A percentile compares a stretch with the other conserved stretches of the same genome.
These are phyloP conservation scores for Mycena vitilis DNA, from an alignment of 768 basidiomycete genomes.

Conservation along the genomic window DNA sequence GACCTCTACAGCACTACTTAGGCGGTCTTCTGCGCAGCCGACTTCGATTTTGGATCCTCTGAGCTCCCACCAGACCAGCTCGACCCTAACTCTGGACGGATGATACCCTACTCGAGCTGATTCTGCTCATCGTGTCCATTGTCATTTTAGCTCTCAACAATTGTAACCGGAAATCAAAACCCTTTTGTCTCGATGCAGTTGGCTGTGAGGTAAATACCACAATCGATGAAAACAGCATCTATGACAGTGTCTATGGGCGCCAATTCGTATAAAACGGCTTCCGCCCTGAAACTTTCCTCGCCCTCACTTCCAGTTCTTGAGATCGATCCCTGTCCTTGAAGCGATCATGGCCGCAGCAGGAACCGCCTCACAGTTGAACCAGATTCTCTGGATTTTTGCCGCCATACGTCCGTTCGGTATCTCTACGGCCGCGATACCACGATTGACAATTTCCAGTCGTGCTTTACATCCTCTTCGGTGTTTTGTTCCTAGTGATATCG, in stretches of 20 bases:
- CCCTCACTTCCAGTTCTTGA: no score
- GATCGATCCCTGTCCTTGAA: background rate
- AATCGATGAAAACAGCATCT: no score
- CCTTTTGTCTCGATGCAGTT: background rate
- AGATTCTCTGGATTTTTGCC: conserved; percentile 31
- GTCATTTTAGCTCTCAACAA: background rate
- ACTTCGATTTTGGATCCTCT: background rate
- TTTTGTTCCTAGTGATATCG: conserved; percentile 33
- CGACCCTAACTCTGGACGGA: background rate
- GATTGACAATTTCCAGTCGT: conserved; percentile 24
- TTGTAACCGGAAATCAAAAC: no score
- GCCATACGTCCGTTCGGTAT: conserved; percentile 20
- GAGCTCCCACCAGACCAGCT: background rate
- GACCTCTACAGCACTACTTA: background rate
- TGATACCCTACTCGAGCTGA: background rate
- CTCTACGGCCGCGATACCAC: background rate
- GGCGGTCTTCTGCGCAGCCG: background rate
- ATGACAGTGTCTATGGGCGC: no score
- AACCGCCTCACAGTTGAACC: conserved; percentile 30
- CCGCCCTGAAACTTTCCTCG: no score
- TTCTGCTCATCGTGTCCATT: background rate
- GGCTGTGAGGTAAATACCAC: no score
- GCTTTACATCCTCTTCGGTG: conserved; percentile 34
- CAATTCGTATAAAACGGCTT: no score
- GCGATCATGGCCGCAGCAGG: background rate